These are phyloP conservation scores for Suhomyces terraborum DNA, from an alignment of 1,139 yeast species.

Conservation along the genomic window DNA sequence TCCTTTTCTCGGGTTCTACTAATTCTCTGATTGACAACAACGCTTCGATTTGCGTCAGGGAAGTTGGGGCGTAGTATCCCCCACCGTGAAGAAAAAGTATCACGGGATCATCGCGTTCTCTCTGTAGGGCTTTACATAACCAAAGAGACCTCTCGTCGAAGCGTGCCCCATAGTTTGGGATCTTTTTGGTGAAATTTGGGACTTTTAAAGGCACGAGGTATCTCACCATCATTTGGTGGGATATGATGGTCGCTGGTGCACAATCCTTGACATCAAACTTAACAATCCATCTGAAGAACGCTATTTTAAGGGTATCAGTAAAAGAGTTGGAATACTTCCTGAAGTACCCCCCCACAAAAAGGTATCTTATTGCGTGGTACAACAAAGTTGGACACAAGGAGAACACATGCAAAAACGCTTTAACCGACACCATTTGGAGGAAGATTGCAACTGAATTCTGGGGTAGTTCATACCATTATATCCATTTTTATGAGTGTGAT, in stretches of 20 bases:
- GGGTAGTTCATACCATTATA: too few relatives aligned
- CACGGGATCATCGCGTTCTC: constrained; percentile 37
- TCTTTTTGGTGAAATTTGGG: constrained; percentile 10
- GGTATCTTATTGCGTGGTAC: background rate
- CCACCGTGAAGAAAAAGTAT: constrained; percentile 48
- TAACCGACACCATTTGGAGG: background rate
- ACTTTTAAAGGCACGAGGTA: constrained; percentile 11
- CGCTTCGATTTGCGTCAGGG: constrained; percentile 36
- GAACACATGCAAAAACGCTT: background rate
- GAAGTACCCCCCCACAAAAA: constrained; percentile 8
- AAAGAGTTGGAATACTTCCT: constrained; percentile 8
- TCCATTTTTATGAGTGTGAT: too few relatives aligned
- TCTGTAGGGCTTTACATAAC: constrained; percentile 35
- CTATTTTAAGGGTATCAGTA: constrained; percentile 3
- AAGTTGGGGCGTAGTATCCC: constrained; percentile 42
- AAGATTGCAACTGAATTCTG: too few relatives aligned
- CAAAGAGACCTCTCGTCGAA: constrained; percentile 40
- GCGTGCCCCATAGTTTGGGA: constrained; percentile 36
- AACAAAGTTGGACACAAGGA: background rate
- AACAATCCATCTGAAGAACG: constrained; percentile 3
- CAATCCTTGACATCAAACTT: constrained; percentile 4
- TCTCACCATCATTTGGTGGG: constrained; percentile 10
- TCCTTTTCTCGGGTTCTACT: constrained; percentile 29
- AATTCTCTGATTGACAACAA: constrained; percentile 33
- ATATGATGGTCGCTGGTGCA: background rate